Evolutionary conservation across 495 filamentous ascomycete species (phyloP).

Genomic region (Penicillium steckii): DNA sequence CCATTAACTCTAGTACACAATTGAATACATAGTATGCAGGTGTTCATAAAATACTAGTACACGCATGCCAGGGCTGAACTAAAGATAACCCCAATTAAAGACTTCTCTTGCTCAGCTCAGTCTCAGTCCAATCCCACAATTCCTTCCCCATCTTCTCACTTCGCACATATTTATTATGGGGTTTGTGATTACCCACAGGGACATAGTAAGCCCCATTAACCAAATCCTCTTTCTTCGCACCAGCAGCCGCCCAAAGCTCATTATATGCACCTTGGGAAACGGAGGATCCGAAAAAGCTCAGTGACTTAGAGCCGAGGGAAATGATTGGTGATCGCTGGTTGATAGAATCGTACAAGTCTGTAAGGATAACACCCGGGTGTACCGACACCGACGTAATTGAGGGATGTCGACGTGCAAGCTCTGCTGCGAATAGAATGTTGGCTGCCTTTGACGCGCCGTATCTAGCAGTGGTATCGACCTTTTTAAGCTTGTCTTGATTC

Average conservation of each 20-base stretch:
- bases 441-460: constrained; percentile 61
- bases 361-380: constrained; percentile 46
- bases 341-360: constrained; percentile 26
- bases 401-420: constrained; percentile 44
- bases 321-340: constrained; percentile 6
- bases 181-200: constrained; percentile 35
- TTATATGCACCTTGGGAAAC: constrained; percentile 34
- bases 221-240: constrained; percentile 29
- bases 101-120: constrained; percentile 20
- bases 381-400: constrained; percentile 43
- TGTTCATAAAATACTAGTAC: too few species aligned
- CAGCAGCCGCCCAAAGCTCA: constrained; percentile 42
- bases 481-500: constrained; percentile 29
- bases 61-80: too few species aligned
- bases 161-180: constrained; percentile 21
- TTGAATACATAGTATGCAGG: too few species aligned
- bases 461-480: constrained; percentile 41
- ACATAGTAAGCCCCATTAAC: constrained; percentile 36
- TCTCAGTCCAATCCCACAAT: constrained; percentile 47
- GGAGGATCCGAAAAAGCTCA: constrained; percentile 18
- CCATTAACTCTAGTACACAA: too few species aligned
- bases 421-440: constrained; percentile 56
- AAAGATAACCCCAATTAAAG: neutral
- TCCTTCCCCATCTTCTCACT: constrained; percentile 28
- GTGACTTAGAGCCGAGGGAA: constrained; percentile 7